Evolutionary conservation across 2,329 filamentous ascomycete species (phyloP), one percentile per base, ranked within the genome.

Genomic region (Ceratocystis harringtonii): DNA sequence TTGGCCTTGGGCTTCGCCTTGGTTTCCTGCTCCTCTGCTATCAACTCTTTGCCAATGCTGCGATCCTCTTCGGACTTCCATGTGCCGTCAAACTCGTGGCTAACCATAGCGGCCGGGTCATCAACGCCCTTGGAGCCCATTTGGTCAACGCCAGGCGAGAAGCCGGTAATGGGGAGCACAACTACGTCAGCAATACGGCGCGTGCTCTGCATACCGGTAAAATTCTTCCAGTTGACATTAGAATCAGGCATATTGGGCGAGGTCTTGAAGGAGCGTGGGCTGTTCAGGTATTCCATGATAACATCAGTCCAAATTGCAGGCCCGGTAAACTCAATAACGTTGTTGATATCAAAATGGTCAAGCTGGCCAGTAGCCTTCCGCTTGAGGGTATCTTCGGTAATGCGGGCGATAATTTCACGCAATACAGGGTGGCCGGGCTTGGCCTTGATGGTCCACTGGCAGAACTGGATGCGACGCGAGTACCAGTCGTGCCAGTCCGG

Each of bases 391-490:
- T 92, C 84, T 69, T 89, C 81, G 0, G 92, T 96, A 72, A 99
- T 92, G 70, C 86, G 87, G 15, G 88, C 81, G 41, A 99, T 90
- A 68, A 96, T 84, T 68, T 96, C 90, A 68, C 92, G 85, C 67
- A 99, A 81, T 12, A 96, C 85, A 0, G 94, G 94, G 74, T 99
- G 94, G 10, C 94, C 94, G 0, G 92, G 88, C 76, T 99, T 99
- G 66, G 89, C 80, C 75, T 97, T 92, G 69, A 99, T 96, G 1
- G 94, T 99, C 94, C 94, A 99, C 75, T 99, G 94, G 77, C 94
- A 99, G 76, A 99, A 97, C 74, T 97, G 94, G 68, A 99, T 92
- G 69, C 92, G 84, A 67, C 94, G 88, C 69, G 90, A 94, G 78
- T 97, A 99, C 94, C 92, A 97, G 1, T 96, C 80, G 44, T 84